A percentile compares a stretch with the other conserved stretches of the same genome.
Evolutionary conservation across 176 grass and related monocot species (phyloP).

Genomic region (Triticum dicoccoides): DNA sequence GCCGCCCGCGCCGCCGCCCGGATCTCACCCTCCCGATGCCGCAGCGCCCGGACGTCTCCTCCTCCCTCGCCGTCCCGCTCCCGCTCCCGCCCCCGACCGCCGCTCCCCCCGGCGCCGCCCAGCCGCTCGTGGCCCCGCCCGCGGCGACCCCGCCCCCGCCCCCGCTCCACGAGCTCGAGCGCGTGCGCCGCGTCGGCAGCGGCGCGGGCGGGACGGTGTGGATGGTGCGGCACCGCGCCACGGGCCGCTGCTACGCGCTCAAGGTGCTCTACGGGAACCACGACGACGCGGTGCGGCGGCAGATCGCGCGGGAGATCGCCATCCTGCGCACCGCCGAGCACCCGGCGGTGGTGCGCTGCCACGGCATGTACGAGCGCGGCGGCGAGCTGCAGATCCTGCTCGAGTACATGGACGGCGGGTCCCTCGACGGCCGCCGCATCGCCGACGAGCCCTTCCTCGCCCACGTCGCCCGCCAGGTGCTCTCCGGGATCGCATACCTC

Average conservation of each 20-base stretch:
- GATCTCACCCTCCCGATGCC: slow-evolving; percentile 67
- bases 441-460: slow-evolving; percentile 56
- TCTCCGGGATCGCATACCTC: slow-evolving; percentile 71
- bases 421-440: slow-evolving; percentile 80
- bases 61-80: slow-evolving; percentile 56
- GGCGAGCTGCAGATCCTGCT: slow-evolving; percentile 93
- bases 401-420: slow-evolving; percentile 91
- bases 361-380: slow-evolving; percentile 88
- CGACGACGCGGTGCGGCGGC: slow-evolving; percentile 59
- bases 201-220: slow-evolving; percentile 71
- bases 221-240: slow-evolving; percentile 56
- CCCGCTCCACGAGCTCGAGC: slow-evolving; percentile 62
- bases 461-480: slow-evolving; percentile 77
- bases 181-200: slow-evolving; percentile 70
- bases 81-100: slow-evolving; percentile 30
- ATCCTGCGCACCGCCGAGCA: slow-evolving; percentile 79
- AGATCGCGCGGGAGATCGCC: slow-evolving; percentile 84
- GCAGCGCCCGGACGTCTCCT: slow-evolving; percentile 32
- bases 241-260: slow-evolving; percentile 45
- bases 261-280: slow-evolving; percentile 86
- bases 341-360: slow-evolving; percentile 73
- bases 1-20: slow-evolving; percentile 44
- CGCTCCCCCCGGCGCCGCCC: not conserved
- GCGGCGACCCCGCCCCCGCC: not conserved
- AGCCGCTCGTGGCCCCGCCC: not conserved